Base-by-base conservation (phyloP, 768 basidiomycete species). In the Tubosaeta brunneosetosa region DNA sequence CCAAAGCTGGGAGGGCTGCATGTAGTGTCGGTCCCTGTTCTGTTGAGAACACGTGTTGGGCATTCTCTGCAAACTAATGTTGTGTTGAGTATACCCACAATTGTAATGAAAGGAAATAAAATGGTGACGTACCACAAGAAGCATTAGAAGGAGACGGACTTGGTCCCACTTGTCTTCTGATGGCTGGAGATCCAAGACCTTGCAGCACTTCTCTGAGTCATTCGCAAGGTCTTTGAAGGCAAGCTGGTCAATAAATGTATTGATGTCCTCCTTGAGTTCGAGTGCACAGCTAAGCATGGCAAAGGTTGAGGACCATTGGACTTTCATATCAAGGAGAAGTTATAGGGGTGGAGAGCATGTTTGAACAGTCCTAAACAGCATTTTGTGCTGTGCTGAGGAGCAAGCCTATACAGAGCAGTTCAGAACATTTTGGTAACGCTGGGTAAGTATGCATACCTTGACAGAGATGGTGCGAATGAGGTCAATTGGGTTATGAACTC, bases 11-110 rank as follows among this genome's bases (percentile, higher is more conserved):
- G 25, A 56, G 36, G n/a, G 12, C 33, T 1, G 10, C 33, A 2
- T 56, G 49, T 8, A 56, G 37, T 1, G 7, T 50, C 0, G 53
- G 56, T 1, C 17, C 41, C 3, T 50, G 53, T 17, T 57, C 42
- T 12, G 19, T 50, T 0, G n/a, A 57, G 49, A 55, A 57, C 0
- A 33, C 10, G 1, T 57, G 50, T 48, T 57, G 47, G 5, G 49
- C 43, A 37, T 49, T 54, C 14, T 54, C 16, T 4, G 47, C 51
- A 55, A 51, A 55, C 53, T 55, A 22, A 43, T 50, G 25, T 2
- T 9, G 17, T 38, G 37, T 38, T 38, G 16, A 17, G 37, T n/a
- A n/a, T n/a, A n/a, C n/a, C n/a, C n/a, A n/a, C n/a, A n/a, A n/a
- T n/a, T 17, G 27, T 38, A 38, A 16, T 38, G 4, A 16, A 38